Conservation (phyloP, 2,329 filamentous ascomycete genomes). For the Podosphaera fusca region DNA sequence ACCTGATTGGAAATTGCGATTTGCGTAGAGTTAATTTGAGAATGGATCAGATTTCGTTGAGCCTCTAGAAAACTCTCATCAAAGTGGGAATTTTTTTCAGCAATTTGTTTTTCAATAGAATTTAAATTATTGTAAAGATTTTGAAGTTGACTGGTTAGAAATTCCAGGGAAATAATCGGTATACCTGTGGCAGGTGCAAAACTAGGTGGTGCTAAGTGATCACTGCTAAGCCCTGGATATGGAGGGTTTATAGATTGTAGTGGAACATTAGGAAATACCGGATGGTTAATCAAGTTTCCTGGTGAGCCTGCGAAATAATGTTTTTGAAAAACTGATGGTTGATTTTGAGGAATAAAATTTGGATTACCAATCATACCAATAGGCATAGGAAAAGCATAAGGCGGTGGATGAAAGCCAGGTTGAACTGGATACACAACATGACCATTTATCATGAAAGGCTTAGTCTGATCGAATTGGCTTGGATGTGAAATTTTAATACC, state of each 20-base stretch:
- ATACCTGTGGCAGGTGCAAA: constrained; percentile 4
- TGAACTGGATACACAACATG: constrained; percentile 14
- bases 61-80: constrained; percentile 29
- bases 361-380: constrained; percentile 12
- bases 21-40: constrained; percentile 12
- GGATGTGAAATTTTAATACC: constrained; percentile 16
- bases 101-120: constrained; percentile 32
- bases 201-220: constrained; percentile 3
- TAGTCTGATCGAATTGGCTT: constrained; percentile 15
- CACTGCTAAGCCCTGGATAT: constrained; percentile 1
- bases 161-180: constrained; percentile 3
- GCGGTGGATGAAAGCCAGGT: constrained; percentile 10
- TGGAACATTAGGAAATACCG: constrained; percentile 8
- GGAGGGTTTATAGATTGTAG: constrained; percentile 7
- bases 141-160: constrained; percentile 10
- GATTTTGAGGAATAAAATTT: constrained; percentile 5
- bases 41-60: constrained; percentile 20
- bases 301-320: constrained; percentile 5
- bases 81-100: constrained; percentile 38
- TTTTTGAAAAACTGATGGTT: constrained; percentile 5
- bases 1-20: neutral
- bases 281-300: constrained; percentile 3
- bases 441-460: constrained; percentile 16
- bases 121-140: constrained; percentile 28
- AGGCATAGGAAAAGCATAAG: constrained; percentile 8